Base-by-base conservation (phyloP, 2,329 filamentous ascomycete species). In the Colletotrichum sp. region DNA sequence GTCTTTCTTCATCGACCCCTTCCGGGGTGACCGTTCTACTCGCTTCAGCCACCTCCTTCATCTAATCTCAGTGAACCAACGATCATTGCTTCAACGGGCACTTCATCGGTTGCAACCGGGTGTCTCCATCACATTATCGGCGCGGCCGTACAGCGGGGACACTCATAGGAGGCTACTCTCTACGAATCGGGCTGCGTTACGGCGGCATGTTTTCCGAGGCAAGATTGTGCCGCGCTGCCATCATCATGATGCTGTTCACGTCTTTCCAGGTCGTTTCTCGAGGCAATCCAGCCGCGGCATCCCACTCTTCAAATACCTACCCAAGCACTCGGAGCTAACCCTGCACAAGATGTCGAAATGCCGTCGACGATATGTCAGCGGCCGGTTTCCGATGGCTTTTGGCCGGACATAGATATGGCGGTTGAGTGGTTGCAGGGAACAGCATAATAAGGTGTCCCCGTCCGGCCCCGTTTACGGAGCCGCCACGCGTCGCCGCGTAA, bases 401-500 rank as follows among this genome's bases (percentile, higher is more conserved):
- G 54, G 54, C 54, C 66, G 66, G 55, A 34, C 55, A 68, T 51
- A 27, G 18, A 68, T 24, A 51, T 59, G 5, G 5, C 15, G 21
- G 15, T 24, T 66, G 64, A 16, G 55, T 47, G 55, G 24, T 31
- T 68, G 54, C 66, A 61, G 66, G 66, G 66, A 68, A 68, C 66
- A 68, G 66, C 55, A 68, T 57, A 33, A 59, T 47, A 68, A 34
- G 27, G 55, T 33, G 54, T 12, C 66, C 55, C 66, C 66, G 27
- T 68, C 36, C 21, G 59, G 13, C 66, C 36, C 54, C 66, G 55
- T 68, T 61, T 51, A 68, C 51, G 66, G 66, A 29, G 33, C 66
- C 66, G 66, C 65, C 65, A 57, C 65, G 55, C 64, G 64, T 66
- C 64, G 64, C 64, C 64, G 33, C 64, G 64, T 34, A 66, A 66